These are phyloP conservation scores for Fusarium hainanense DNA, from an alignment of 2,329 filamentous ascomycete genomes.

Conservation along the genomic window DNA sequence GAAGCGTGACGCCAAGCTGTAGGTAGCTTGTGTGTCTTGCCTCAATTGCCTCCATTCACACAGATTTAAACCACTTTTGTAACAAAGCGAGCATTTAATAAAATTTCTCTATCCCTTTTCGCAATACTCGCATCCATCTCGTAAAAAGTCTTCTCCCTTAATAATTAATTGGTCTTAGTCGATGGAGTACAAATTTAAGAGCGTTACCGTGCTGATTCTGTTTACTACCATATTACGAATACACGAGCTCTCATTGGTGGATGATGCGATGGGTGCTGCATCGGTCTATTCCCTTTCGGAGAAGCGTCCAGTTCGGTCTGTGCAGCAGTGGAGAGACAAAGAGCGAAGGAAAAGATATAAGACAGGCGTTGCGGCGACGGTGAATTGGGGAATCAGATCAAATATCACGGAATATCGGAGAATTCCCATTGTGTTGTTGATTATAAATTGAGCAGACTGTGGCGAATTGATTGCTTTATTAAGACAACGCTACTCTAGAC, in stretches of 20 bases:
- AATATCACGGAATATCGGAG: neutral
- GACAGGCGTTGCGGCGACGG: constrained; percentile 14
- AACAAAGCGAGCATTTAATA: constrained; percentile 6
- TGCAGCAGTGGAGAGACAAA: constrained; percentile 27
- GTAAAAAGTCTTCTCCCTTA: neutral
- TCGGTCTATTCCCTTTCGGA: constrained; percentile 30
- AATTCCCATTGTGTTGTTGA: neutral
- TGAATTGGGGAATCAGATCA: neutral
- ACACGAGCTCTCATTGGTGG: constrained; percentile 46
- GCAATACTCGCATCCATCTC: neutral
- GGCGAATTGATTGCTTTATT: constrained; percentile 12
- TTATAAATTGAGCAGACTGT: constrained; percentile 12
- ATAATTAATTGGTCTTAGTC: neutral
- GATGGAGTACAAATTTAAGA: neutral
- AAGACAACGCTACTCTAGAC: neutral
- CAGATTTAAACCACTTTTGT: neutral
- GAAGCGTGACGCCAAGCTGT: constrained; percentile 41
- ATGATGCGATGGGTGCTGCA: neutral
- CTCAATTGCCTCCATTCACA: neutral
- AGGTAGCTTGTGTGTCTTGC: neutral
- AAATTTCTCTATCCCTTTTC: neutral
- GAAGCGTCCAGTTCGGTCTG: constrained; percentile 14
- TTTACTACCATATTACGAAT: constrained; percentile 52
- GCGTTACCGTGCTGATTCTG: neutral
- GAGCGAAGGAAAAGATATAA: constrained; percentile 30